Conservation (phyloP, 805 yeast species). For the Zygosaccharomyces gambellarensis region DNA sequence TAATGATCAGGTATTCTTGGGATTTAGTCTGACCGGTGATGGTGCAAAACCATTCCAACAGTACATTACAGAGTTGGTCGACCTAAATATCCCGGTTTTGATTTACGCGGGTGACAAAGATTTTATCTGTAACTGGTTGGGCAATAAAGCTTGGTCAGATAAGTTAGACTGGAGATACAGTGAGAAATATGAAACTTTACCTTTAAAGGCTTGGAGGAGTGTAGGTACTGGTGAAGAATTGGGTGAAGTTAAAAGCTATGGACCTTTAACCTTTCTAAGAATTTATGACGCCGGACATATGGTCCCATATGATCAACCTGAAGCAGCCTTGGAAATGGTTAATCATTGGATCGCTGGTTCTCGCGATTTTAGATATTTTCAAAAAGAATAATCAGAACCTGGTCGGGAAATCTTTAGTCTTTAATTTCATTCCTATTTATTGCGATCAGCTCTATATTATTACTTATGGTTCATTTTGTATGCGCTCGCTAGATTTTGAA, state of each 20-base stretch:
- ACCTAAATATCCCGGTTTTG: constrained; percentile 69
- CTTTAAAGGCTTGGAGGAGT: constrained; percentile 40
- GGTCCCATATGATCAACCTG: constrained; percentile 89
- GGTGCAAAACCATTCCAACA: constrained; percentile 80
- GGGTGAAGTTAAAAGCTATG: constrained; percentile 73
- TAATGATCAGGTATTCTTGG: constrained; percentile 58
- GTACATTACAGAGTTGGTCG: constrained; percentile 63
- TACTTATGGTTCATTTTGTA: constrained; percentile 33
- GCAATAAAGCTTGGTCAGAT: constrained; percentile 80
- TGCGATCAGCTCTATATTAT: not conserved
- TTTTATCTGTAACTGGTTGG: constrained; percentile 89
- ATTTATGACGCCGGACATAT: constrained; percentile 83
- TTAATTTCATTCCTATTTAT: too few relatives aligned
- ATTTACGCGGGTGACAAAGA: constrained; percentile 95
- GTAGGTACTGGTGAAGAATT: constrained; percentile 39
- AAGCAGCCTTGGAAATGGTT: constrained; percentile 60
- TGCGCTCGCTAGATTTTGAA: constrained; percentile 53
- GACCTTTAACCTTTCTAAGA: constrained; percentile 70
- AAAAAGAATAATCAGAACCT: not conserved
- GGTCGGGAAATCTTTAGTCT: too few relatives aligned
- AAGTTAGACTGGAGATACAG: constrained; percentile 60
- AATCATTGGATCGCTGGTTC: constrained; percentile 68
- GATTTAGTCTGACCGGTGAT: constrained; percentile 76
- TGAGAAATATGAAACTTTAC: constrained; percentile 41
- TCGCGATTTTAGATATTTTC: constrained; percentile 14